phyloP scores from a whole-genome alignment of 2,329 filamentous ascomycete genomes.

The Epichloe baconii region DNA sequence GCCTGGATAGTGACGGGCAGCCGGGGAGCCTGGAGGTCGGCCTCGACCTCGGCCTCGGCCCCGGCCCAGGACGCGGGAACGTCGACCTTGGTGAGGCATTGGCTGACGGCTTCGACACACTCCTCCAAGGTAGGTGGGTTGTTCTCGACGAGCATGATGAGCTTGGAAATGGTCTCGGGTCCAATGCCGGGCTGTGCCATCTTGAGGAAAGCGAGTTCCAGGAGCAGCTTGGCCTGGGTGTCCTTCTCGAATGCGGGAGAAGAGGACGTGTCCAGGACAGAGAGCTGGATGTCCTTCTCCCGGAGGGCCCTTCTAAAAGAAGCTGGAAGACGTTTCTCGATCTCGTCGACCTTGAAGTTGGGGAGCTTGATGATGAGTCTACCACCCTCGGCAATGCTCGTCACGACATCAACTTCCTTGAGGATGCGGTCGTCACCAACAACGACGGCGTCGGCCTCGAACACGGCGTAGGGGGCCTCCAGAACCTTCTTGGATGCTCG shows the following conservation, averaged over 20 bases:
- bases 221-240: conserved; percentile 51
- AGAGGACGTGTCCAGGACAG: conserved; percentile 58
- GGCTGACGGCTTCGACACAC: conserved; percentile 53
- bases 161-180: conserved; percentile 49
- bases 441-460: conserved; percentile 65
- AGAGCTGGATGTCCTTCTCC: conserved; percentile 57
- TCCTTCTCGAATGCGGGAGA: conserved; percentile 58
- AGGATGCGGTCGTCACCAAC: conserved; percentile 72
- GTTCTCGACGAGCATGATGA: conserved; percentile 45
- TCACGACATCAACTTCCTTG: conserved; percentile 60
- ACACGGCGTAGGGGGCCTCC: conserved; percentile 69
- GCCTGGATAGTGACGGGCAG: conserved; percentile 54
- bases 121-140: conserved; percentile 38
- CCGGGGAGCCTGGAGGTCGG: conserved; percentile 36
- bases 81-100: conserved; percentile 59
- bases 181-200: conserved; percentile 56
- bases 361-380: conserved; percentile 65
- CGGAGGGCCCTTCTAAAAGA: conserved; percentile 58
- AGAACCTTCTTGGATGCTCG: conserved; percentile 71
- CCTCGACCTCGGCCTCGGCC: conserved; percentile 45
- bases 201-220: conserved; percentile 74
- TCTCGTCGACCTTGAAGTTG: conserved; percentile 72
- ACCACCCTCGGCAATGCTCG: conserved; percentile 55
- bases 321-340: conserved; percentile 73
- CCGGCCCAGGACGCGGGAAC: conserved; percentile 73